Evolutionary conservation across 176 grass and related monocot genomes (phyloP).

Genomic region (Triticum urartu): DNA sequence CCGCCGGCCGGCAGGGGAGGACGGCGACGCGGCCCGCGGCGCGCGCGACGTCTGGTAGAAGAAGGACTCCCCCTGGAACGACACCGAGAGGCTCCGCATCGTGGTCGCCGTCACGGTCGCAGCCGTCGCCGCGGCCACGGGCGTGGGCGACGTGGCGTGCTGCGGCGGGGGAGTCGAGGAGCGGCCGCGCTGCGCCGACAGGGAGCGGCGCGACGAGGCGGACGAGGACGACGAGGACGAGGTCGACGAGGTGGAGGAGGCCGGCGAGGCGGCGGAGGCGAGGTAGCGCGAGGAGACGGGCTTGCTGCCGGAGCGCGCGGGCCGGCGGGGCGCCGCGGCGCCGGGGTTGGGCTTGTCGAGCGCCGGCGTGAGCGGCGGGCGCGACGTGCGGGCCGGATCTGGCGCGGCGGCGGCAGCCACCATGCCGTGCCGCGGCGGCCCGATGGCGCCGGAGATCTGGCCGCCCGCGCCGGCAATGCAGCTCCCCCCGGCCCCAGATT

Average conservation of each 20-base stretch:
- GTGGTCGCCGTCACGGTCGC: slow-evolving; percentile 52
- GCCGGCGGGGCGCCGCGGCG: not conserved
- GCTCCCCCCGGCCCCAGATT: slow-evolving; percentile 36
- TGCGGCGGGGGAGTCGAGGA: slow-evolving; percentile 64
- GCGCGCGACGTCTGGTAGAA: slow-evolving; percentile 81
- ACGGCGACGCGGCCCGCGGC: slow-evolving; percentile 45
- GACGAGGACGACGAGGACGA: slow-evolving; percentile 36
- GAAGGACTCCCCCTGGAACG: slow-evolving; percentile 96
- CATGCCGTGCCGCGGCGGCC: slow-evolving; percentile 51
- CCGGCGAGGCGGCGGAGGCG: slow-evolving; percentile 30
- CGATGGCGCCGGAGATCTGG: slow-evolving; percentile 39
- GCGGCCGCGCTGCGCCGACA: slow-evolving; percentile 54
- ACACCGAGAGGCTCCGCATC: slow-evolving; percentile 89
- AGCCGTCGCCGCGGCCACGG: not conserved
- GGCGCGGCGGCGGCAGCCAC: slow-evolving; percentile 56
- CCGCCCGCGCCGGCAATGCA: slow-evolving; percentile 47
- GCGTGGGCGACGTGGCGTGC: slow-evolving; percentile 42
- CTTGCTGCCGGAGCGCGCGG: slow-evolving; percentile 42
- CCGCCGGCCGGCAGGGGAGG: slow-evolving; percentile 38
- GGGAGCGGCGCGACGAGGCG: slow-evolving; percentile 54
- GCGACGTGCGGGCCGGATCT: slow-evolving; percentile 44
- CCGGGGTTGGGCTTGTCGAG: slow-evolving; percentile 65
- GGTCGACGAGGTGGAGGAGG: slow-evolving; percentile 48
- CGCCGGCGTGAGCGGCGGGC: slow-evolving; percentile 53
- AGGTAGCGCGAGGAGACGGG: slow-evolving; percentile 61